Evolutionary conservation across 805 yeast genomes (phyloP), one percentile per base, ranked within the genome.

Genomic region (Ogataea siamensis): DNA sequence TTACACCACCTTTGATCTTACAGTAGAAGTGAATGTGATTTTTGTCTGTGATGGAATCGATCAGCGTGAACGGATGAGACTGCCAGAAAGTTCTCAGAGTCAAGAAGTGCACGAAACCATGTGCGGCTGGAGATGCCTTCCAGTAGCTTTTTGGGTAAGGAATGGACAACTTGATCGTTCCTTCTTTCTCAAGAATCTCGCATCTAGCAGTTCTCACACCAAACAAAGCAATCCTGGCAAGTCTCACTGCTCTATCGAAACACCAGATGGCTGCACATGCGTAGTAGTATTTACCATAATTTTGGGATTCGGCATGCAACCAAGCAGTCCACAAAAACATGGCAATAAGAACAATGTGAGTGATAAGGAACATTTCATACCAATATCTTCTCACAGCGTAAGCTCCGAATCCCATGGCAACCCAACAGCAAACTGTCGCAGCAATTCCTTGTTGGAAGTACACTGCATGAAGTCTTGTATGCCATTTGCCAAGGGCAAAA

Each of bases 361-460:
- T 25, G 9, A 69, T 44, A 13, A 80, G 52, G 62, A 86, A 81
- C 4, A 68, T 30, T 51, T 86, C 94, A 58, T 87, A 87, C 42
- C 64, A 60, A 38, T 54, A 49, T 32, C 67, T 69, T 59, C 94
- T 72, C 42, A 83, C 55, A 10, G 61, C 43, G 40, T 70, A 71
- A 36, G 67, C 47, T 7, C 80, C 73, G 36, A 74, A 76, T 40
- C 71, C 54, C 23, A 68, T 46, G 14, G 78, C 57, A 2, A 74
- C 25, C 2, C 69, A 63, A 28, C 67, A 61, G 5, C 68, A 47
- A 33, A 64, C 59, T 4, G 75, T 63, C 0, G 68, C 71, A 14
- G 58, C 52, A 35, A 63, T 32, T 64, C 56, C 63, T 58, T 51
- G 29, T 39, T 56, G 51, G 34, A 36, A 60, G 57, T 58, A 62